phyloP scores from a whole-genome alignment of 2,329 filamentous ascomycete species.

The Xylariomycetidae sp. region DNA sequence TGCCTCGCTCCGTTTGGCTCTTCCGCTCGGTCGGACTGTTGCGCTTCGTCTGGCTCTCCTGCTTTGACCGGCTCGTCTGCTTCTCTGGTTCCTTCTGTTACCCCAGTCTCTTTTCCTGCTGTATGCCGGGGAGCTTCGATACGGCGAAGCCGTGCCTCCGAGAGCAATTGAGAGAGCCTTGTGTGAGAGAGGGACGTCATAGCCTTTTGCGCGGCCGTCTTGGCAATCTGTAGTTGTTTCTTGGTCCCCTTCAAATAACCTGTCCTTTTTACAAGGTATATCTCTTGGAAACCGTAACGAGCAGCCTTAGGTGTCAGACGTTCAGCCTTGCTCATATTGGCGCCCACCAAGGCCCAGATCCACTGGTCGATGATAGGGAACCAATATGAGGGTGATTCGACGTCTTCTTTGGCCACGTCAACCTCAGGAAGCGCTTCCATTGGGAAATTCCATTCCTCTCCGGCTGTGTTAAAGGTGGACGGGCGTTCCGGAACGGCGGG shows the following conservation, averaged over 20 bases:
- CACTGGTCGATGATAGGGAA: slow-evolving; percentile 3
- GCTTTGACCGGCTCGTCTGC: no score
- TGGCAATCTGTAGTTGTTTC: slow-evolving; percentile 8
- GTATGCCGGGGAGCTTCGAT: no score
- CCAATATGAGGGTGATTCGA: slow-evolving; percentile 8
- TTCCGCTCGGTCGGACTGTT: no score
- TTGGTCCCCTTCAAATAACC: slow-evolving; percentile 15
- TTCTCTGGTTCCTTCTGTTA: no score
- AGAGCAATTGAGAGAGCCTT: slow-evolving; percentile 10
- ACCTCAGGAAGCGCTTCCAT: slow-evolving; percentile 4
- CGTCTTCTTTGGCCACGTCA: slow-evolving; percentile 1
- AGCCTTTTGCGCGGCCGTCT: slow-evolving; percentile 9
- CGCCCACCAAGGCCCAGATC: slow-evolving; percentile 7
- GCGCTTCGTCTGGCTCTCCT: no score
- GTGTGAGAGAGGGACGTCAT: slow-evolving; percentile 8
- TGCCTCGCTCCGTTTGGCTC: no score
- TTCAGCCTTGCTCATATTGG: slow-evolving; percentile 11
- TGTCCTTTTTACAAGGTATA: slow-evolving; percentile 13
- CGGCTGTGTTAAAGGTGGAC: slow-evolving; percentile 12
- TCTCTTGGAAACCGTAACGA: slow-evolving; percentile 11
- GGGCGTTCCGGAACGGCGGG: slow-evolving; percentile 7
- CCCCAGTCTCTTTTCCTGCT: no score
- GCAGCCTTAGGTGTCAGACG: slow-evolving; percentile 15
- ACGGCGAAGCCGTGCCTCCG: slow-evolving; percentile 8
- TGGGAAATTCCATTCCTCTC: slow-evolving; percentile 14